Percentiles rank a stretch among this genome's conserved stretches.
Conservation (phyloP, 352 stramenopile species). For the Pythium brassicae region DNA sequence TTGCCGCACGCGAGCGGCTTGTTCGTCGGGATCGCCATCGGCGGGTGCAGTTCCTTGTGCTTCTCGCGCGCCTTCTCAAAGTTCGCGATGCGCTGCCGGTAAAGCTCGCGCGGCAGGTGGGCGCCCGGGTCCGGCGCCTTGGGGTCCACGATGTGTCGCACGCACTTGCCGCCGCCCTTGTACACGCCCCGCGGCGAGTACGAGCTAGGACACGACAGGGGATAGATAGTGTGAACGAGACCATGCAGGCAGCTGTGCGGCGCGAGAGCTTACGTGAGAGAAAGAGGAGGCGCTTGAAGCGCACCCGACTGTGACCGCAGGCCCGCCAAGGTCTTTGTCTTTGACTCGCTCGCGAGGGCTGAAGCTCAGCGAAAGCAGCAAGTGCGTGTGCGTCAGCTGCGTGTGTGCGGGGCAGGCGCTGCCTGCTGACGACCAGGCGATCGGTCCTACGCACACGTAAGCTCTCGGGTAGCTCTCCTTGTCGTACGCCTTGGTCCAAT, state of each 20-base stretch:
- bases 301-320: slow-evolving; percentile 40
- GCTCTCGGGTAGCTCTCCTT: slow-evolving; percentile 41
- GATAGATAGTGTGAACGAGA: too few relatives aligned
- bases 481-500: slow-evolving; percentile 55
- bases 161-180: slow-evolving; percentile 51
- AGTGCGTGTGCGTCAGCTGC: background rate
- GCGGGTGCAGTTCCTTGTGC: slow-evolving; percentile 64
- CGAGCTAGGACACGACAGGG: slow-evolving; percentile 12
- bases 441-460: slow-evolving; percentile 36
- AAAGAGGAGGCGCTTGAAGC: background rate
- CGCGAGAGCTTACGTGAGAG: too few relatives aligned
- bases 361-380: background rate
- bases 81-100: slow-evolving; percentile 38
- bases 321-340: slow-evolving; percentile 31
- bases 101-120: slow-evolving; percentile 32
- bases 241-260: too few relatives aligned
- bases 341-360: slow-evolving; percentile 45
- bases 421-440: background rate
- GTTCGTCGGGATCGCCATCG: slow-evolving; percentile 50
- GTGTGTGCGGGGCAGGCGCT: background rate
- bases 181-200: slow-evolving; percentile 50
- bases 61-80: slow-evolving; percentile 58
- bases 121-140: slow-evolving; percentile 11
- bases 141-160: slow-evolving; percentile 23
- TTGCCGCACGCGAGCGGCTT: slow-evolving; percentile 53